Conservation (phyloP, 2,329 filamentous ascomycete species). For the Lachnellula subtilissima region DNA sequence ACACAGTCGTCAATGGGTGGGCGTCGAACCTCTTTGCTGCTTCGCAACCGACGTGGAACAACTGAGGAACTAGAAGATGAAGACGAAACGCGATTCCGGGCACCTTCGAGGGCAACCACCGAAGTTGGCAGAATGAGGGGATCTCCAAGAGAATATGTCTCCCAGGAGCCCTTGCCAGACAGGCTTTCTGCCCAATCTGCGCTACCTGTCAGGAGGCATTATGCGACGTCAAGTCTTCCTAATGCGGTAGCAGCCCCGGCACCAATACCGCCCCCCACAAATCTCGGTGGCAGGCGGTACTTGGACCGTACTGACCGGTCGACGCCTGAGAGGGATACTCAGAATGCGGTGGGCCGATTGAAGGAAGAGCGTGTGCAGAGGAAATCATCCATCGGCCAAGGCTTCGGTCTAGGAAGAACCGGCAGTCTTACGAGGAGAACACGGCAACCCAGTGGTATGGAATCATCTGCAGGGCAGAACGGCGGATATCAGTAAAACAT, state of each 20-base stretch:
- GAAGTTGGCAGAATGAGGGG: constrained; percentile 42
- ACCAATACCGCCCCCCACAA: constrained; percentile 17
- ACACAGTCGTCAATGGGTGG: constrained; percentile 48
- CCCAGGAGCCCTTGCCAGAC: constrained; percentile 35
- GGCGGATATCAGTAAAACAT: constrained; percentile 16
- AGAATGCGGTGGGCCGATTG: constrained; percentile 18
- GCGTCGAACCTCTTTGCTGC: constrained; percentile 52
- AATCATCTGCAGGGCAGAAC: constrained; percentile 16
- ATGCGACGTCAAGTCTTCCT: constrained; percentile 43
- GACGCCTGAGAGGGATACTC: constrained; percentile 30
- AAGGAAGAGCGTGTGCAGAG: constrained; percentile 26
- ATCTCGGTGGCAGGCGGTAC: constrained; percentile 21
- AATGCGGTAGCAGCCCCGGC: constrained; percentile 12
- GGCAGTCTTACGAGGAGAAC: constrained; percentile 21
- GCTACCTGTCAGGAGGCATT: constrained; percentile 50
- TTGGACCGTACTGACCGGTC: constrained; percentile 19
- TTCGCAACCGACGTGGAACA: constrained; percentile 30
- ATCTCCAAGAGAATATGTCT: constrained; percentile 37
- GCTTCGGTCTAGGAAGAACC: constrained; percentile 19
- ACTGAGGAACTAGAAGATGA: constrained; percentile 35
- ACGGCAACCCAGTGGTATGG: constrained; percentile 15
- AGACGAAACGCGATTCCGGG: constrained; percentile 47
- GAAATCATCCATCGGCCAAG: constrained; percentile 24
- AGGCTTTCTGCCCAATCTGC: constrained; percentile 38
- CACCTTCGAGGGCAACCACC: constrained; percentile 54